Evolutionary conservation across 1,284 basidiomycete genomes (phyloP).

Genomic region (Nidula niveotomentosa): DNA sequence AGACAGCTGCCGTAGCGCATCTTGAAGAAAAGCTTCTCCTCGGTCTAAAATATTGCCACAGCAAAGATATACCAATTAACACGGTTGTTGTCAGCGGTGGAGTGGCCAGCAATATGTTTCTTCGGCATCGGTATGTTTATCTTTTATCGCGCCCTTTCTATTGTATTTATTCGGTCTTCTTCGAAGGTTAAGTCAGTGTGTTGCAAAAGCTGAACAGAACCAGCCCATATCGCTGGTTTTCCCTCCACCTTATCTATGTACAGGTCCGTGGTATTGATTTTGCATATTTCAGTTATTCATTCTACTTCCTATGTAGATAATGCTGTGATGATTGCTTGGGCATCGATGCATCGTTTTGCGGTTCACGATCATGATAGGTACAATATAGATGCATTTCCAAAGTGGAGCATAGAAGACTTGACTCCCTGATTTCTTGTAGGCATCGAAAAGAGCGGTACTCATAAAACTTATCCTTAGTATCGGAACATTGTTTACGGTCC

Average conservation of each 20-base stretch:
- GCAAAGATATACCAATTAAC: conserved; percentile 38
- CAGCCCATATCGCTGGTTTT: conserved; percentile 44
- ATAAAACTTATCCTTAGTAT: too few species aligned
- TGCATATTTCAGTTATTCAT: conserved; percentile 5
- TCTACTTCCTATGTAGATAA: conserved; percentile 60
- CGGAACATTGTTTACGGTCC: too few species aligned
- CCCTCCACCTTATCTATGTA: conserved; percentile 80
- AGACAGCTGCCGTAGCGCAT: conserved; percentile 69
- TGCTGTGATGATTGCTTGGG: conserved; percentile 94
- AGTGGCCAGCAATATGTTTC: conserved; percentile 80
- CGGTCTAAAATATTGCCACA: conserved; percentile 50
- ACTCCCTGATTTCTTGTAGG: too few species aligned
- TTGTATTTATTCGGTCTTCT: too few species aligned
- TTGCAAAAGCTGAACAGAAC: conserved; percentile 30
- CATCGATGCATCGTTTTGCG: conserved; percentile 81
- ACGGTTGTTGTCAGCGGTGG: conserved; percentile 86
- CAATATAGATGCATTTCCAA: conserved; percentile 52
- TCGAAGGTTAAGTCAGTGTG: conserved; percentile 14
- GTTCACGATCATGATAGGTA: conserved; percentile 65
- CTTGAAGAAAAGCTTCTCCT: conserved; percentile 73
- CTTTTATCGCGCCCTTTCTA: too few species aligned
- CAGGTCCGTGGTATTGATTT: conserved; percentile 46
- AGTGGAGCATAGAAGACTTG: conserved; percentile 70
- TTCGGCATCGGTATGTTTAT: conserved; percentile 58
- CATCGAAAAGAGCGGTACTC: too few species aligned